phyloP scores from a whole-genome alignment of 768 basidiomycete genomes.

The Tylopilus sp. region DNA sequence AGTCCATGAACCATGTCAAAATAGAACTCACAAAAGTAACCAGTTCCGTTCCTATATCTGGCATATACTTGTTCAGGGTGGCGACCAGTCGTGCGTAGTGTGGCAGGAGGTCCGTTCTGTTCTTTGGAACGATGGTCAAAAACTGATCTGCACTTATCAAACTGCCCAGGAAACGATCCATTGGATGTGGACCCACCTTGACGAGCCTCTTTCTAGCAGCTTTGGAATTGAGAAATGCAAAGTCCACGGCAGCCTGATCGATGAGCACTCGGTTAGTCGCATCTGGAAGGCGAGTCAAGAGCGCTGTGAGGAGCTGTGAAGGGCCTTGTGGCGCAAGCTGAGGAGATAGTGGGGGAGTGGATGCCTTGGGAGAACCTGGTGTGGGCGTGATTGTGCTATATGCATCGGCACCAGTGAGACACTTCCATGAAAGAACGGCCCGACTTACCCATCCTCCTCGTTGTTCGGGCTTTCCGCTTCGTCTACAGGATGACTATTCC shows the following conservation, averaged over 20 bases:
- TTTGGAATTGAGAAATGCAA: conserved; percentile 95
- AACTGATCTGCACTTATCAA: conserved; percentile 46
- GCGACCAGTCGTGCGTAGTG: conserved; percentile 91
- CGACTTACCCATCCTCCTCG: conserved; percentile 29
- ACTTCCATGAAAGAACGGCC: conserved; percentile 2
- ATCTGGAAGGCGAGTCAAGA: conserved; percentile 89
- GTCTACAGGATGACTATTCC: conserved; percentile 5
- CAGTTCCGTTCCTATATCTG: conserved; percentile 83
- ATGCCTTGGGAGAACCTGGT: conserved; percentile 62
- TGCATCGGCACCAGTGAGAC: conserved; percentile 39
- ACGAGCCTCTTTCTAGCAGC: conserved; percentile 89
- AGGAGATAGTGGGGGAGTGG: conserved; percentile 59
- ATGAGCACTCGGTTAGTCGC: conserved; percentile 87
- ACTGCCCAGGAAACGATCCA: conserved; percentile 1
- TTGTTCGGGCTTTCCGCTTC: conserved; percentile 21
- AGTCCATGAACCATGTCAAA: not conserved
- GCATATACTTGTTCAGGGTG: conserved; percentile 88
- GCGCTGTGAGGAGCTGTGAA: conserved; percentile 85
- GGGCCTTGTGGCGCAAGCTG: conserved; percentile 84
- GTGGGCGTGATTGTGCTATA: conserved; percentile 55
- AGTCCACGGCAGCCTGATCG: conserved; percentile 93
- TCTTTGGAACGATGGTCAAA: conserved; percentile 79
- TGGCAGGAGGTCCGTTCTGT: conserved; percentile 84
- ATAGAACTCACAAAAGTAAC: conserved; percentile 64
- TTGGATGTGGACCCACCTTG: conserved; percentile 50